Evolutionary conservation across 176 grass and related monocot species (phyloP), one percentile per base, ranked within the genome.

Genomic region (Rhynchospora pubera): DNA sequence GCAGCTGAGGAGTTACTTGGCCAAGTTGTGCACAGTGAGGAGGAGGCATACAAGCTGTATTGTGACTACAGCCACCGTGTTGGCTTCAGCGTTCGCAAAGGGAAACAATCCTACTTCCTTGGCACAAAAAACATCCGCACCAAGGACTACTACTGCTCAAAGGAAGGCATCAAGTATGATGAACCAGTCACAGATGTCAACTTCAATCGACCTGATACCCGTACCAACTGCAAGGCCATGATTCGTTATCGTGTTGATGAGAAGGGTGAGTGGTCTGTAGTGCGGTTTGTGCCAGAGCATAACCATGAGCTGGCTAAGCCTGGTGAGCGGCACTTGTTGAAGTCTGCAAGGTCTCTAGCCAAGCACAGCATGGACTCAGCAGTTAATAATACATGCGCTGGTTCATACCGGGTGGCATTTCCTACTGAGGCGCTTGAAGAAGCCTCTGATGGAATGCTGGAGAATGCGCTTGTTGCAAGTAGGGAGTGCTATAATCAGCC

Each of bases 121-220:
- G 93, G 93, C 23, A 95, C 90, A 45, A 95, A 90, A 85, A 87
- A 89, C 64, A 92, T 95, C 57, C 88, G 90, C 30, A 90, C 93
- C 57, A 92, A 95, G 79, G 93, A 95, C 60, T 95, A 95, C 79
- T 95, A 95, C 65, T 95, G 93, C 93, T 95, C 93, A 11, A 95
- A 95, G 79, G 93, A 95, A 92, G 90, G 90, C 43, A 82, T 95
- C 85, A 94, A 94, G 44, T 91, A 91, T n/a, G 92, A 94, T 14
- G 92, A 94, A 63, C 87, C 85, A 65, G 87, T 91, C 15, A 94
- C 90, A 12, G 93, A 95, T 77, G 88, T 89, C 15, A 95, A 92
- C 84, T 92, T 90, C 75, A 95, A 90, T 55, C 83, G 90, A 77
- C 93, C 90, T 16, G 93, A 95, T 59, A 92, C 90, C 50, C 87